Base-by-base conservation (phyloP, 208 protist species). In the Entamoeba invadens region DNA sequence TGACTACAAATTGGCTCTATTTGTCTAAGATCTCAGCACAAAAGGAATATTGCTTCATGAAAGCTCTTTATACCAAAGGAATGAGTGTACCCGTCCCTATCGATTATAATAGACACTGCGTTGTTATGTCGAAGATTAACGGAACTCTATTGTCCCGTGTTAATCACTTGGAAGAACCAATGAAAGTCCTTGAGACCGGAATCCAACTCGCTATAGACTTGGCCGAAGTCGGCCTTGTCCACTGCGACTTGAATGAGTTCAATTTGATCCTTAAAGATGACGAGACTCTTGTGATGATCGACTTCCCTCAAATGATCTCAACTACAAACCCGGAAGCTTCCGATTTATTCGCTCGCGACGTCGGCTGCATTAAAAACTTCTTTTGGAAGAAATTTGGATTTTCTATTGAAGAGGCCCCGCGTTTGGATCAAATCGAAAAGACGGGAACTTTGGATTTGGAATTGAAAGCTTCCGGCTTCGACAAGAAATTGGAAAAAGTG, bases 211-310 rank as follows among this genome's bases (percentile, higher is more conserved):
- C 99, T 94, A 95, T 98, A 38, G 96, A 96, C 94, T 96, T 99
- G 42, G 98, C 97, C 1, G 95, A 97, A 94, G 95, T 97, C 46
- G 98, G 98, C 14, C 96, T 99, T 31, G 98, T 99, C 77, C 99
- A 99, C 95, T 97, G 98, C 93, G 99, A 99, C 96, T 99, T 99
- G 95, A 99, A 99, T 95, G 98, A 99, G 96, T 99, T 99, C 96
- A 99, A 99, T 95, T 92, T 99, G 8, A 97, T 99, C 94, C 96
- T 99, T 57, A 97, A 96, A 25, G 96, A 98, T 4, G 96, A 98
- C 5, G 96, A 97, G 25, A 47, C 38, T 35, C 96, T 99, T 2
- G 96, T 97, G 18, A 94, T 99, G 45, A 99, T 99, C 96, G 99
- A 99, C 96, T 99, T 99, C 93, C 99, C 99, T 45, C 98, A 99